These are phyloP conservation scores for Trichopus zeylanicus DNA, from an alignment of 116 monocot genomes.

Conservation along the genomic window DNA sequence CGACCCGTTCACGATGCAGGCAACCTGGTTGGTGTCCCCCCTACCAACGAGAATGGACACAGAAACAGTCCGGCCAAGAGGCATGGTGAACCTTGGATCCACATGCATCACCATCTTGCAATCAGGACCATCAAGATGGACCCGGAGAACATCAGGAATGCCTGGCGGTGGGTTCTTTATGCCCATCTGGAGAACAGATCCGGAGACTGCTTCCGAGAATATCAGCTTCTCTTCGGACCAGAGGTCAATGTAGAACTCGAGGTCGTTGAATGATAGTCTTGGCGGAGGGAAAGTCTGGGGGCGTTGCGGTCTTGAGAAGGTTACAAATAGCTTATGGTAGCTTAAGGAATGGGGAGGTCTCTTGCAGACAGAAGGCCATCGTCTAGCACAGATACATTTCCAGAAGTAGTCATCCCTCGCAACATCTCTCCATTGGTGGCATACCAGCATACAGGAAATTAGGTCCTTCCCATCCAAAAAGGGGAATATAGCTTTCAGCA, in stretches of 20 bases:
- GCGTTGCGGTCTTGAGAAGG: conserved; percentile 36
- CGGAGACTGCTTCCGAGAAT: conserved; percentile 58
- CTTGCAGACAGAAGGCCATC: conserved; percentile 81
- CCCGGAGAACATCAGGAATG: conserved; percentile 25
- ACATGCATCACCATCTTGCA: conserved; percentile 75
- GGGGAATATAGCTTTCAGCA: conserved; percentile 68
- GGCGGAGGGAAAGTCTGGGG: conserved; percentile 39
- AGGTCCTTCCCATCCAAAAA: conserved; percentile 59
- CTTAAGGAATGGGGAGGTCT: conserved; percentile 28
- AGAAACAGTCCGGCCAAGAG: conserved; percentile 14
- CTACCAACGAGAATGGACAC: conserved; percentile 61
- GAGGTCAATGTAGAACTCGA: conserved; percentile 77
- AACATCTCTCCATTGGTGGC: conserved; percentile 67
- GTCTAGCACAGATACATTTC: conserved; percentile 67
- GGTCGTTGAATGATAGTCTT: conserved; percentile 52
- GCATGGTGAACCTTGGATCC: conserved; percentile 49
- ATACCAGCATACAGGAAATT: conserved; percentile 64
- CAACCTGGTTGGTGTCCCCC: conserved; percentile 59
- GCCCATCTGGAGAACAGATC: conserved; percentile 35
- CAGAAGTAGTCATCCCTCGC: conserved; percentile 75
- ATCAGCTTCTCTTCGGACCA: conserved; percentile 59
- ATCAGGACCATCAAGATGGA: conserved; percentile 28
- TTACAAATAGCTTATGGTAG: conserved; percentile 45
- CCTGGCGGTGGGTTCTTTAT: conserved; percentile 36
- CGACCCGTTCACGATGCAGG: conserved; percentile 48